phyloP scores from a whole-genome alignment of 345 rosid genomes.

The Citrus sinensis region DNA sequence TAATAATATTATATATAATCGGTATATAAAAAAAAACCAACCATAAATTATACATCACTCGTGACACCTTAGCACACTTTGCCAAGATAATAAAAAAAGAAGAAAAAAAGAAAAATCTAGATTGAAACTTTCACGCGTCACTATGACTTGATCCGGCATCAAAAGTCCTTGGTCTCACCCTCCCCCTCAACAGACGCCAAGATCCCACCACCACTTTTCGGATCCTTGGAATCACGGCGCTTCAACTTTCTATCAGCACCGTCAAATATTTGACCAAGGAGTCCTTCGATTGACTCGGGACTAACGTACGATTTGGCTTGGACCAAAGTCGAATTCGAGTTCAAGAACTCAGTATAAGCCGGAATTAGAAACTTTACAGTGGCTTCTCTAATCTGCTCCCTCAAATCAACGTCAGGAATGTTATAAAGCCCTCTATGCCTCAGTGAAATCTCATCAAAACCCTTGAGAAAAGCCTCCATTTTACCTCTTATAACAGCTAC shows the following conservation, averaged over 20 bases:
- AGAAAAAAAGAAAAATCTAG: no score
- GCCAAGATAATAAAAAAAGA: not conserved
- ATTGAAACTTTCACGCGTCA: conserved; percentile 5
- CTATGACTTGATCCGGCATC: conserved; percentile 28
- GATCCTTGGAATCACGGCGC: conserved; percentile 32
- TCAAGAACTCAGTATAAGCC: conserved; percentile 37
- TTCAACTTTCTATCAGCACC: conserved; percentile 27
- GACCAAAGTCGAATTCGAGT: conserved; percentile 12
- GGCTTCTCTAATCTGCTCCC: conserved; percentile 50
- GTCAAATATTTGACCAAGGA: conserved; percentile 30
- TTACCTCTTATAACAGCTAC: conserved; percentile 23
- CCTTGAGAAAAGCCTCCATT: conserved; percentile 38
- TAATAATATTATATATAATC: no score
- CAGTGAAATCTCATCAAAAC: conserved; percentile 38
- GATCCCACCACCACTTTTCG: conserved; percentile 7
- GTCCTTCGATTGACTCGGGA: conserved; percentile 29
- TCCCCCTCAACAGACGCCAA: conserved; percentile 22
- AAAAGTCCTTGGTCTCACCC: conserved; percentile 19
- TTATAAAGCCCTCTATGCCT: conserved; percentile 30
- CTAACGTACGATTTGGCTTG: conserved; percentile 20
- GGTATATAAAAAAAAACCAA: no score
- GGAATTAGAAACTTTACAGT: conserved; percentile 44
- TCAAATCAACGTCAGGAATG: conserved; percentile 50
- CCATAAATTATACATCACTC: not conserved
- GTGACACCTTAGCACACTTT: not conserved